Percentiles rank a stretch among this genome's conserved stretches.
phyloP scores from a whole-genome alignment of 2,329 filamentous ascomycete species.

The Verticillium tricorpus region DNA sequence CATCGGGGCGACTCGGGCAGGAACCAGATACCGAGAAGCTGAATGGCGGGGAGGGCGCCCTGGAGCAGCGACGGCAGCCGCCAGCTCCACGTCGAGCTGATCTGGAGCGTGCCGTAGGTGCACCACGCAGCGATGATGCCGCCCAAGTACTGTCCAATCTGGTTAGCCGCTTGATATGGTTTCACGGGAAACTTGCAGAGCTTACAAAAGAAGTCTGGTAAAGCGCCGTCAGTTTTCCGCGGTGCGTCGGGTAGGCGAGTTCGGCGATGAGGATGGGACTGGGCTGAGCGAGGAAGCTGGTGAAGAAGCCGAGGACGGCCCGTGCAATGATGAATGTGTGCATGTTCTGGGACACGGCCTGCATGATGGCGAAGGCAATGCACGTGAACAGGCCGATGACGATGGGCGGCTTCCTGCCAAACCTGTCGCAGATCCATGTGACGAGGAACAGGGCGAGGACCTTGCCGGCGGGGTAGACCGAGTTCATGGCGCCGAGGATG shows the following conservation, averaged over 20 bases:
- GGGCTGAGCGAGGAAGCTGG: conserved; percentile 23
- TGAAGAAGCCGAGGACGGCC: conserved; percentile 26
- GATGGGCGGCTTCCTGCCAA: conserved; percentile 34
- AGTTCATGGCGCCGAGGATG: conserved; percentile 30
- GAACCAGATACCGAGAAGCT: conserved; percentile 17
- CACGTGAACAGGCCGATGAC: conserved; percentile 25
- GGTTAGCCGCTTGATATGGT: not conserved
- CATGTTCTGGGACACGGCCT: conserved; percentile 20
- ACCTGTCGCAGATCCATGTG: conserved; percentile 29
- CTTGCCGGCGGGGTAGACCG: conserved; percentile 32
- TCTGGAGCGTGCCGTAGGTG: conserved; percentile 20
- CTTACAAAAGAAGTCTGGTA: conserved; percentile 26
- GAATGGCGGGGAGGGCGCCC: conserved; percentile 15
- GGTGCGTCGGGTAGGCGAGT: conserved; percentile 27
- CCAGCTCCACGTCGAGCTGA: conserved; percentile 19
- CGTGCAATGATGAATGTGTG: conserved; percentile 23
- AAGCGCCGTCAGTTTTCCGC: conserved; percentile 25
- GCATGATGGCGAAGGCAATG: conserved; percentile 25
- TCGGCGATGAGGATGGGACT: conserved; percentile 28
- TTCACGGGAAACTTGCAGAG: not conserved
- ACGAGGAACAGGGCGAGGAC: conserved; percentile 30
- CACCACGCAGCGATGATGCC: conserved; percentile 23
- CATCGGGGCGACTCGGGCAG: conserved; percentile 20
- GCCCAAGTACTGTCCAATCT: conserved; percentile 17
- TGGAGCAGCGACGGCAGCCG: conserved; percentile 22